Conservation (phyloP, 2,329 filamentous ascomycete species). For the Colletotrichum cereale region DNA sequence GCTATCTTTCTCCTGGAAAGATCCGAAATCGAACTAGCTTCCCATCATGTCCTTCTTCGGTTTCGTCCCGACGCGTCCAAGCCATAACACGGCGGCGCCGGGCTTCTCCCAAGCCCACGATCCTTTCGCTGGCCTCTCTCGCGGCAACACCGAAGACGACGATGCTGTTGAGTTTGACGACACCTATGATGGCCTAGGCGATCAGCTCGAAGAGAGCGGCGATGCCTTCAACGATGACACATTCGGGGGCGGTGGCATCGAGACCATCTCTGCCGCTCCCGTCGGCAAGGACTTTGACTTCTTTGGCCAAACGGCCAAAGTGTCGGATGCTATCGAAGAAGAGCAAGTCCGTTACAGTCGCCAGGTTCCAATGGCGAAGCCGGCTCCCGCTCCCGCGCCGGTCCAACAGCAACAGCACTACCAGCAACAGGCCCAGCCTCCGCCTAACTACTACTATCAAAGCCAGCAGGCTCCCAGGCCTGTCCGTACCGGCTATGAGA, state of each 20-base stretch:
- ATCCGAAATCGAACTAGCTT: slow-evolving; percentile 23
- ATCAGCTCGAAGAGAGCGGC: slow-evolving; percentile 89
- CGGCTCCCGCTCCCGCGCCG: slow-evolving; percentile 47
- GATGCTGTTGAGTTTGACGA: slow-evolving; percentile 87
- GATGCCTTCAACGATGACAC: slow-evolving; percentile 98
- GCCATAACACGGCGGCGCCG: slow-evolving; percentile 76
- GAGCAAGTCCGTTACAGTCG: slow-evolving; percentile 88
- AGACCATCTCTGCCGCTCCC: slow-evolving; percentile 56
- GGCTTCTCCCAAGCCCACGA: slow-evolving; percentile 88
- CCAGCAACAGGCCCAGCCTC: slow-evolving; percentile 32
- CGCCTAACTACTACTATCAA: slow-evolving; percentile 49
- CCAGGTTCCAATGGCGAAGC: slow-evolving; percentile 71
- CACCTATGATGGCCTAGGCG: slow-evolving; percentile 94
- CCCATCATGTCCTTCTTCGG: slow-evolving; percentile 89
- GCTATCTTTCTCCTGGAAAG: slow-evolving; percentile 22
- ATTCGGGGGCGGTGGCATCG: slow-evolving; percentile 68
- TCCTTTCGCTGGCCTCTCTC: slow-evolving; percentile 86
- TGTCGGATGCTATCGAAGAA: slow-evolving; percentile 87
- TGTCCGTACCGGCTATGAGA: slow-evolving; percentile 87
- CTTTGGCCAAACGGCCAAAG: slow-evolving; percentile 90
- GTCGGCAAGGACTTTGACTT: slow-evolving; percentile 98
- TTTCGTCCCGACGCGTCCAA: slow-evolving; percentile 78
- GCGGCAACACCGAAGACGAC: slow-evolving; percentile 69
- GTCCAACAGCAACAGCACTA: slow-evolving; percentile 47
- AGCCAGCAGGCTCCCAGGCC: slow-evolving; percentile 60